These are phyloP conservation scores for Plasmopara muralis DNA, from an alignment of 352 stramenopile species.

Conservation along the genomic window DNA sequence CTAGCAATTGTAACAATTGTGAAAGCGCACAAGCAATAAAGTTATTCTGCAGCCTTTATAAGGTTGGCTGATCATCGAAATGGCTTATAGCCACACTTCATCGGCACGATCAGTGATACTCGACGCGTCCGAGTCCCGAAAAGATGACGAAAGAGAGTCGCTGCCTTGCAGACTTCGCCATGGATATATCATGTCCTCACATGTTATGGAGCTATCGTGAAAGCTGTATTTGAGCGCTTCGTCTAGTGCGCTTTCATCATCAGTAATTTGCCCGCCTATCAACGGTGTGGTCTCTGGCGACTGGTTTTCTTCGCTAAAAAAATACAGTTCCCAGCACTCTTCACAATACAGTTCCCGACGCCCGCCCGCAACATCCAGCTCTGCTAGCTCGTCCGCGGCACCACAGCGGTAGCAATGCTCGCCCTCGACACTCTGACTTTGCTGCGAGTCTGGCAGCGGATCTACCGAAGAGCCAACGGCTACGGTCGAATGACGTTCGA, in stretches of 20 bases:
- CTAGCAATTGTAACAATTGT: too few species aligned
- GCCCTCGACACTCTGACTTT: constrained; percentile 17
- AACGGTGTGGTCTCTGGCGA: constrained; percentile 19
- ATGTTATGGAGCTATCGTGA: constrained; percentile 56
- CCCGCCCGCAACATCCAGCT: constrained; percentile 40
- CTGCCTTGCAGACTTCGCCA: constrained; percentile 45
- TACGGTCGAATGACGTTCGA: constrained; percentile 65
- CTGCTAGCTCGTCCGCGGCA: constrained; percentile 43
- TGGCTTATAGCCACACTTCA: constrained; percentile 42
- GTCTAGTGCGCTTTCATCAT: constrained; percentile 31
- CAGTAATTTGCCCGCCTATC: constrained; percentile 13
- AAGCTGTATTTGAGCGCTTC: constrained; percentile 71
- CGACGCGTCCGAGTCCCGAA: constrained; percentile 55
- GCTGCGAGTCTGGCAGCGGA: constrained; percentile 11
- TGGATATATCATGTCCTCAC: constrained; percentile 45
- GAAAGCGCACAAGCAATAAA: too few species aligned
- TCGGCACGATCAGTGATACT: constrained; percentile 35
- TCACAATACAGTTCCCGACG: constrained; percentile 53
- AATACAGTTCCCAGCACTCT: constrained; percentile 74
- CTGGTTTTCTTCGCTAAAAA: constrained; percentile 44
- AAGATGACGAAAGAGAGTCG: constrained; percentile 37
- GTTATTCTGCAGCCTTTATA: too few species aligned
- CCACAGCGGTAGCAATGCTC: constrained; percentile 50
- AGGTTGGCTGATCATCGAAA: neutral
- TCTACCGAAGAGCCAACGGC: constrained; percentile 36